Conservation (phyloP, 306 rosid species). For the Hippophae tibetana region DNA sequence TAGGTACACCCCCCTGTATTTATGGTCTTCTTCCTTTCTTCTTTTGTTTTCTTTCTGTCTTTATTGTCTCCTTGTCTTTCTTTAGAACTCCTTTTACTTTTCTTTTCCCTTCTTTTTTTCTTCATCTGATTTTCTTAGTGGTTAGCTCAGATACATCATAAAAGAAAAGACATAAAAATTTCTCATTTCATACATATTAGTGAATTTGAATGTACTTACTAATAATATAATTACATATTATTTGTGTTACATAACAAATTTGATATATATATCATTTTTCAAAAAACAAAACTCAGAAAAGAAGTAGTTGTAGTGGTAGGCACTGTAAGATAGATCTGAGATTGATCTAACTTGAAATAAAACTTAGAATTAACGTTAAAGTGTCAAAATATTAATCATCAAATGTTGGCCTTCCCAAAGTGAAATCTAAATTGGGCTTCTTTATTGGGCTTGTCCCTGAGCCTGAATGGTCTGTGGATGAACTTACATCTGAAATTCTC, state of each 20-base stretch:
- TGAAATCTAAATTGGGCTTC: constrained; percentile 86
- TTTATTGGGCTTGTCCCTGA: constrained; percentile 52
- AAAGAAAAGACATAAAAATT: too few relatives aligned
- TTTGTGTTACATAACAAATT: too few relatives aligned
- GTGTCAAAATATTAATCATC: constrained; percentile 8
- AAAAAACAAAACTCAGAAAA: constrained; percentile 5
- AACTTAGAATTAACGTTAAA: too few relatives aligned
- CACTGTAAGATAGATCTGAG: too few relatives aligned
- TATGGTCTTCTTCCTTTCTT: constrained; percentile 22
- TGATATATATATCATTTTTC: too few relatives aligned
- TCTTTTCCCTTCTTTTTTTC: constrained; percentile 11
- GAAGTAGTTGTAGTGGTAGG: constrained; percentile 10
- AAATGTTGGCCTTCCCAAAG: constrained; percentile 60
- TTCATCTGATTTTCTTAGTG: constrained; percentile 34
- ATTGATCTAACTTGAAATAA: too few relatives aligned
- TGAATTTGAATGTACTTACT: too few relatives aligned
- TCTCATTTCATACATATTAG: too few relatives aligned
- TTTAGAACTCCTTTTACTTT: constrained; percentile 62
- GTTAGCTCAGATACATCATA: constrained; percentile 41
- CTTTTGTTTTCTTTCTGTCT: constrained; percentile 93
- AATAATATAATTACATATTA: too few relatives aligned
- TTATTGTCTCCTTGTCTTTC: constrained; percentile 94
- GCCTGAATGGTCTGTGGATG: constrained; percentile 49
- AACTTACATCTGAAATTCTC: constrained; percentile 74
- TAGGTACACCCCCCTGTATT: background rate